Evolutionary conservation across 2,329 filamentous ascomycete genomes (phyloP).

Genomic region (Aspergillus pseudoviridinutans): DNA sequence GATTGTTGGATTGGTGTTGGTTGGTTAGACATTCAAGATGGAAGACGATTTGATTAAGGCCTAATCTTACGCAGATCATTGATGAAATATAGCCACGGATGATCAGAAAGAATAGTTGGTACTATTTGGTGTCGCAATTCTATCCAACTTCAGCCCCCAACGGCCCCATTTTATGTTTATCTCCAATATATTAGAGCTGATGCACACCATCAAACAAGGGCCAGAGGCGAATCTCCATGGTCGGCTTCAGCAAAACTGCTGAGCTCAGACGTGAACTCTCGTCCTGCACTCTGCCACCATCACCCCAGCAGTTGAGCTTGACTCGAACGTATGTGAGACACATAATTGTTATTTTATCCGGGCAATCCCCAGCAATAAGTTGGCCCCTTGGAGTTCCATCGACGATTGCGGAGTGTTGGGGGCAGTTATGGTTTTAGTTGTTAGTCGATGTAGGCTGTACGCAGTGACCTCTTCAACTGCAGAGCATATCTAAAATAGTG

Average conservation of each 20-base stretch:
- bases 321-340: not conserved
- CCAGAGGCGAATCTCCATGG: too few relatives aligned
- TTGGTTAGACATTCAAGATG: not conserved
- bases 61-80: too few relatives aligned
- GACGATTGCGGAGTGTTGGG: not conserved
- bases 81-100: too few relatives aligned
- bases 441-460: not conserved
- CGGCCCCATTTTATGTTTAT: not conserved
- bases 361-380: not conserved
- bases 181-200: not conserved
- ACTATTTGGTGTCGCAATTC: not conserved
- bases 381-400: not conserved
- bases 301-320: not conserved
- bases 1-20: not conserved
- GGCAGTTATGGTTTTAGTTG: not conserved
- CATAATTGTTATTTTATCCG: not conserved
- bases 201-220: not conserved
- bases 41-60: not conserved
- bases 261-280: not conserved
- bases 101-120: not conserved
- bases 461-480: not conserved
- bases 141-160: not conserved
- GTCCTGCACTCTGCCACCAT: not conserved
- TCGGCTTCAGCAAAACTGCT: not conserved
- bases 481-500: not conserved